These are phyloP conservation scores for Taphrina communis DNA, from an alignment of 1,139 yeast genomes.

Conservation along the genomic window DNA sequence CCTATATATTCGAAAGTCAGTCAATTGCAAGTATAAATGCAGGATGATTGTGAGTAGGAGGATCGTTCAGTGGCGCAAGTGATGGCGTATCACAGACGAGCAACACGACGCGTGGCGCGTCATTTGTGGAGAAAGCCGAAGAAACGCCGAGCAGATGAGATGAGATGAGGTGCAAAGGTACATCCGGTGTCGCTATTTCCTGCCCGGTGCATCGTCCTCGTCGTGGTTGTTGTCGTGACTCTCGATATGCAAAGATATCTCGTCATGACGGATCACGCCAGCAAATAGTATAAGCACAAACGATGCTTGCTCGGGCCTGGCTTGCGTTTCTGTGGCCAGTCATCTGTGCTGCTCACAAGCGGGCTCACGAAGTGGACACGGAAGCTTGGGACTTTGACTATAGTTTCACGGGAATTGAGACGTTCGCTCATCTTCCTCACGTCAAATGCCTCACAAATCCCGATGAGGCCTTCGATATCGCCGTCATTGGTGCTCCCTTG, in stretches of 20 bases:
- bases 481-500: conserved; percentile 75
- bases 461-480: conserved; percentile 63
- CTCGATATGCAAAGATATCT: no score
- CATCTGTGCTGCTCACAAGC: conserved; percentile 12
- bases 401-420: conserved; percentile 60
- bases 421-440: conserved; percentile 74
- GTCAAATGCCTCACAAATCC: conserved; percentile 62
- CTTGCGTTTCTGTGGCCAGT: conserved; percentile 2
- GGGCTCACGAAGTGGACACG: conserved; percentile 18
- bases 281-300: no score
- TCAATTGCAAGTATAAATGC: no score
- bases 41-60: background rate
- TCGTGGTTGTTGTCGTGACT: no score
- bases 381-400: conserved; percentile 41
- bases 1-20: no score
- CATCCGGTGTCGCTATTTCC: background rate
- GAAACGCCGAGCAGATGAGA: conserved; percentile 7
- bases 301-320: background rate
- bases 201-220: no score
- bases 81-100: conserved; percentile 4
- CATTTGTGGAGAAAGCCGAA: conserved; percentile 3
- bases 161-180: conserved; percentile 5
- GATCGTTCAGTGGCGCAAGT: background rate
- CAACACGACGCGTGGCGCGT: background rate
- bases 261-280: no score